Base-by-base conservation (phyloP, 768 basidiomycete species). In the Agrocybe pediades region DNA sequence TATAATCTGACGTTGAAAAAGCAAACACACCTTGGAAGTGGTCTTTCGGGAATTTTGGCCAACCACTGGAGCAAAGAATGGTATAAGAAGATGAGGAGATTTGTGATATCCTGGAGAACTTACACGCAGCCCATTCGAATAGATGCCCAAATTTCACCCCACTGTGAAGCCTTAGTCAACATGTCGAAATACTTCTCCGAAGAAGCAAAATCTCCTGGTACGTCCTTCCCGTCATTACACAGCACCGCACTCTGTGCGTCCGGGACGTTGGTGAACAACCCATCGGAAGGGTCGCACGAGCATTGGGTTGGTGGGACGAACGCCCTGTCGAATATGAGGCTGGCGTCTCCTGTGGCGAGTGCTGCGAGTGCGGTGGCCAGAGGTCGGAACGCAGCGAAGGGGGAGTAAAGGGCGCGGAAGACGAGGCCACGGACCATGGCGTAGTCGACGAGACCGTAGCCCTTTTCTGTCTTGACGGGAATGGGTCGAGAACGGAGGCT, bases 371-470 rank as follows among this genome's bases (percentile, higher is more conserved):
- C 74, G 9, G 70, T 53, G 1, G 76, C 73, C 16, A 78, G 65
- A 0, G 46, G 15, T 0, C 64, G 59, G 49, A 73, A 79, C 1
- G 20, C 17, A 3, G 51, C 54, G 43, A 67, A 76, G 5, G 76
- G 76, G 0, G 46, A 47, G 39, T 72, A 75, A 0, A 79, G 63
- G 0, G 68, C 19, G 2, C n/a, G 5, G 54, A 77, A 77, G 11
- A 77, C 52, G 1, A 58, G 48, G 5, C n/a, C 6, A 7, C 71
- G 67, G 13, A 76, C 49, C 6, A 56, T 53, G 23, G 53, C 47
- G 39, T 72, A 73, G 57, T 76, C 74, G 2, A 78, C 53, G 16
- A 75, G 39, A 2, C 74, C 74, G 51, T 74, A 76, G 21, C 6
- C 19, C 1, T 40, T 7, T 0, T 60, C 51, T 0, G 68, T 64